Evolutionary conservation across 139 green algal species (phyloP).

Genomic region (Coccomyxa sp.): DNA sequence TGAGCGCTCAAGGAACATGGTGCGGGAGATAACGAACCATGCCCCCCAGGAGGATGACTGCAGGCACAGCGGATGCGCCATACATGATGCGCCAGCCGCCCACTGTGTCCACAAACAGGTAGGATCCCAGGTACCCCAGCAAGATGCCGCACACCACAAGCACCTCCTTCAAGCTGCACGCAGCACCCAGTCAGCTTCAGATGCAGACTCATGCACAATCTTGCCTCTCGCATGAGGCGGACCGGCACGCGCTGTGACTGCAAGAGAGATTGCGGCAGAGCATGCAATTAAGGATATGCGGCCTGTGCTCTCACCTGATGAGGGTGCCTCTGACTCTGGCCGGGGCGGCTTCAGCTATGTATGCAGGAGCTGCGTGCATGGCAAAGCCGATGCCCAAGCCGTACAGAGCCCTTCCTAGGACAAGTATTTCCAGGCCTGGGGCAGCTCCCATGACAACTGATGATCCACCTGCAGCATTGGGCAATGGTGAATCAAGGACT

Average conservation of each 20-base stretch:
- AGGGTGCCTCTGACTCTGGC: constrained; percentile 67
- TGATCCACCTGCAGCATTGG: constrained; percentile 31
- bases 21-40: constrained; percentile 34
- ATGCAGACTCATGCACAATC: too few species aligned
- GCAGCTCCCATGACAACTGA: constrained; percentile 32
- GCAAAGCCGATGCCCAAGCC: constrained; percentile 89
- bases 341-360: constrained; percentile 87
- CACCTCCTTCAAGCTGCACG: constrained; percentile 74
- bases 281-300: too few species aligned
- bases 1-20: constrained; percentile 10
- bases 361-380: constrained; percentile 91
- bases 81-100: constrained; percentile 86
- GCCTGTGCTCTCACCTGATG: constrained; percentile 31
- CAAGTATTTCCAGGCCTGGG: constrained; percentile 39
- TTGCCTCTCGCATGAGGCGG: too few species aligned
- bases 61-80: constrained; percentile 35
- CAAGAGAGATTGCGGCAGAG: too few species aligned
- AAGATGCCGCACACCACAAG: constrained; percentile 88
- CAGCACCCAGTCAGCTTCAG: too few species aligned
- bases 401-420: constrained; percentile 64
- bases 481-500: too few species aligned
- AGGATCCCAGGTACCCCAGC: constrained; percentile 65
- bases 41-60: constrained; percentile 47
- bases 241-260: too few species aligned
- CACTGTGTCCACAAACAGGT: constrained; percentile 40